Base-by-base conservation (phyloP, 2,329 filamentous ascomycete species). In the Xylaria sp. region DNA sequence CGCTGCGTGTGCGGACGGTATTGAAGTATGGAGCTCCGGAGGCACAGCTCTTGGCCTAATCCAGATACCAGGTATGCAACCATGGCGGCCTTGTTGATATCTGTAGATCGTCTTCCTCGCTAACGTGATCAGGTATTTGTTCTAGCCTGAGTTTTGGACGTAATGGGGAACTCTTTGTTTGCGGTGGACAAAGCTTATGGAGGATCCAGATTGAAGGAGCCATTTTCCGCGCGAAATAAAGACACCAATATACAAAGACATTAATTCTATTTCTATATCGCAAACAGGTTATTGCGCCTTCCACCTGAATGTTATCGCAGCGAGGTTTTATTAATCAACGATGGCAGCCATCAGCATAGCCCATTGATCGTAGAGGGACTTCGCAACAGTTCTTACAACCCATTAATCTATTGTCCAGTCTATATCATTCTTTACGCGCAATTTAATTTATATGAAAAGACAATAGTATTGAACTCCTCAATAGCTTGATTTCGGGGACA, bases 21-120 rank as follows among this genome's bases (percentile, higher is more conserved):
- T 87, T n/a, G 83, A 85, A 67, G 79, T 86, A 2, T 87, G 81
- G 80, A 83, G 78, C 53, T 67, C 79, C 1, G 80, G 78, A 3
- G 84, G 84, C 4, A 77, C 76, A 25, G 76, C 84, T 0, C 78
- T 86, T 36, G 84, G 84, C 1, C 75, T 81, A 0, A 76, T 83
- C 23, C 76, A 77, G 41, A 74, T 82, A 23, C 74, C 76, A 30
- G 79, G 80, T 80, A 65, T 73, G 76, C 69, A 12, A 39, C 43
- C 18, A 28, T 28, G 36, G 56, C 5, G 18, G 34, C 6, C 10
- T 28, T n/a, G 9, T 32, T 50, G 2, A 43, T 23, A 36, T 13
- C 2, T 1, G 4, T 2, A 13, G 7, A 12, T 15, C 4, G 28
- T 6, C 10, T 18, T 12, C 30, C 12, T 58, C 28, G 34, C 65